phyloP scores from a whole-genome alignment of 768 basidiomycete species.

The Boletus subcaerulescens region DNA sequence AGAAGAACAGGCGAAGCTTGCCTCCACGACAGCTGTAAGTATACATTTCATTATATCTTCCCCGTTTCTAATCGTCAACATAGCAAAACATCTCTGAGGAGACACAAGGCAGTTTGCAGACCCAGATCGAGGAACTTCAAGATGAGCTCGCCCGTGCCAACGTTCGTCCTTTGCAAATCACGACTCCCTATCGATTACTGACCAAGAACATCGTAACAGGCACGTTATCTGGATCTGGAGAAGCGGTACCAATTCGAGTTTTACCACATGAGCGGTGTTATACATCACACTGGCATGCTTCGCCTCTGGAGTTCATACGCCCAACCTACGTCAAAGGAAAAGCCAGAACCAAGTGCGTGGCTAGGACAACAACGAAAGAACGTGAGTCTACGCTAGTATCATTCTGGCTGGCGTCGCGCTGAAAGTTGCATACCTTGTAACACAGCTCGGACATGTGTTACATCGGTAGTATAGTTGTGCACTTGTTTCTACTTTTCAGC shows the following conservation, averaged over 20 bases:
- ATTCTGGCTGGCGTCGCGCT: background rate
- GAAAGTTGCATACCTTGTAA: background rate
- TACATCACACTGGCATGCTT: slow-evolving; percentile 69
- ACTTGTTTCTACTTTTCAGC: background rate
- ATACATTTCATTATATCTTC: slow-evolving; percentile 1
- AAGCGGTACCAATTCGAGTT: slow-evolving; percentile 72
- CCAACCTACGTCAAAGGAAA: slow-evolving; percentile 41
- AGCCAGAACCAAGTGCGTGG: slow-evolving; percentile 62
- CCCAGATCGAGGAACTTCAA: slow-evolving; percentile 62
- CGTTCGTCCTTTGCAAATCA: slow-evolving; percentile 29
- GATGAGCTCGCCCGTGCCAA: slow-evolving; percentile 61
- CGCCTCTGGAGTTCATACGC: slow-evolving; percentile 60
- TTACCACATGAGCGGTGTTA: slow-evolving; percentile 72
- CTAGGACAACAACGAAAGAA: slow-evolving; percentile 62
- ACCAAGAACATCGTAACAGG: slow-evolving; percentile 31
- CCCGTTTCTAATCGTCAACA: slow-evolving; percentile 2
- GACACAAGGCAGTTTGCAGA: slow-evolving; percentile 60
- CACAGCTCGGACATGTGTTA: slow-evolving; percentile 30
- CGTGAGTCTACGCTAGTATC: slow-evolving; percentile 16
- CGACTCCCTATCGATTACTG: background rate
- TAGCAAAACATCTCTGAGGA: slow-evolving; percentile 63
- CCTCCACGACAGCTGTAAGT: slow-evolving; percentile 45
- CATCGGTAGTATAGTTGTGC: slow-evolving; percentile 16
- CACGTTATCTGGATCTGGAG: slow-evolving; percentile 51
- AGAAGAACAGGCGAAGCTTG: slow-evolving; percentile 67